Base-by-base conservation (phyloP, 306 rosid genomes). In the Cucumis cinereus region DNA sequence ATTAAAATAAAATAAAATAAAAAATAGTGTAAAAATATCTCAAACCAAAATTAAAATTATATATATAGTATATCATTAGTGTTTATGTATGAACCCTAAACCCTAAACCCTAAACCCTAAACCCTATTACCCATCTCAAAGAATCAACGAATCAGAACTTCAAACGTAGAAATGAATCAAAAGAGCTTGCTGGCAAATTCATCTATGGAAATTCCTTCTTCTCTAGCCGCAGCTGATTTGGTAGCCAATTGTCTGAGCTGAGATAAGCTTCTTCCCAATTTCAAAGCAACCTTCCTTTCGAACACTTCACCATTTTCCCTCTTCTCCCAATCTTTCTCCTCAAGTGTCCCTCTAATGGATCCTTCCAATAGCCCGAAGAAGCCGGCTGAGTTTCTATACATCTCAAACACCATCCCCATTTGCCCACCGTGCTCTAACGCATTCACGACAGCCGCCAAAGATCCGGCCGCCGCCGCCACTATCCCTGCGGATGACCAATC, bases 141-240 rank as follows among this genome's bases (percentile, higher is more conserved):
- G 57, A 70, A 70, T 70, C 38, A 74, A 35, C 35, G 14, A 74
- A 55, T 38, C 16, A 36, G 5, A 74, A 58, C 40, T 22, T 14
- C 1, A 70, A 54, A 30, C 19, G 20, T 2, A 17, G 1, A 50
- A 63, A 58, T 17, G 9, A 49, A 61, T 83, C 77, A 83, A 47
- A 89, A 89, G 5, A 92, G 76, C 55, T 89, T 92, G 86, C 93
- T 87, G 0, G 88, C 95, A 12, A 91, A 88, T 84, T 91, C 97
- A 9, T 88, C 92, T 0, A 86, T 33, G 10, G 82, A 54, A 22
- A 78, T 68, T 58, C 90, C 90, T 45, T 84, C 81, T 38, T 52
- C 24, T 0, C 91, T 80, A 53, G 38, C 82, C 0, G 86, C 75
- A 40, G 83, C 80, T 0, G 92, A 88, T 66, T 89, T 89, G 8